Percentiles rank a stretch among this genome's conserved stretches.
phyloP scores from a whole-genome alignment of 768 basidiomycete species.

The Melanogaster broomeanus region DNA sequence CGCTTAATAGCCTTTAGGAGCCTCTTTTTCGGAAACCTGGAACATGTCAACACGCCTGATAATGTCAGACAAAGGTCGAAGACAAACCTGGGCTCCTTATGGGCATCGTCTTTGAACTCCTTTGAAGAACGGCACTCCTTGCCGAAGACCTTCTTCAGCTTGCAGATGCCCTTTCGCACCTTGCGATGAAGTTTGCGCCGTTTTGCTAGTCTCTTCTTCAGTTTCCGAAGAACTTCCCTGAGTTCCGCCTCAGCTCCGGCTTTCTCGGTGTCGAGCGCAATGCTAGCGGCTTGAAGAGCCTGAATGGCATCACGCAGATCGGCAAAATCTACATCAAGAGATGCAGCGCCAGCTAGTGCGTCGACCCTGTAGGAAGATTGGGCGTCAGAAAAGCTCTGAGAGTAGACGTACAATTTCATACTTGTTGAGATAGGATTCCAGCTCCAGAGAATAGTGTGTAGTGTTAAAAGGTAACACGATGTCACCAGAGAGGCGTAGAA shows the following conservation, averaged over 20 bases:
- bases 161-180: constrained; percentile 34
- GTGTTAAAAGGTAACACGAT: constrained; percentile 67
- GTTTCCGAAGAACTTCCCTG: constrained; percentile 42
- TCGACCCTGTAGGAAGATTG: constrained; percentile 28
- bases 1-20: constrained; percentile 61
- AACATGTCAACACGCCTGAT: background rate
- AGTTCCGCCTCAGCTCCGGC: constrained; percentile 50
- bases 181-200: constrained; percentile 24
- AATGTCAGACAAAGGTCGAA: background rate
- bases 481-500: constrained; percentile 53
- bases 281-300: constrained; percentile 49
- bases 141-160: constrained; percentile 35
- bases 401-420: constrained; percentile 25
- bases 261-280: constrained; percentile 61
- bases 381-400: background rate
- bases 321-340: constrained; percentile 39
- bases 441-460: constrained; percentile 61
- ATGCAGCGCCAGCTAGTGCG: constrained; percentile 19
- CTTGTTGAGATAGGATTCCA: constrained; percentile 55
- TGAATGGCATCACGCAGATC: constrained; percentile 46
- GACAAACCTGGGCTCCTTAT: constrained; percentile 13
- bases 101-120: constrained; percentile 2
- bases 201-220: constrained; percentile 28
- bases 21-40: constrained; percentile 38
- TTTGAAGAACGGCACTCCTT: constrained; percentile 18